Conservation (phyloP, 495 filamentous ascomycete species). For the Lichina pygmaea region DNA sequence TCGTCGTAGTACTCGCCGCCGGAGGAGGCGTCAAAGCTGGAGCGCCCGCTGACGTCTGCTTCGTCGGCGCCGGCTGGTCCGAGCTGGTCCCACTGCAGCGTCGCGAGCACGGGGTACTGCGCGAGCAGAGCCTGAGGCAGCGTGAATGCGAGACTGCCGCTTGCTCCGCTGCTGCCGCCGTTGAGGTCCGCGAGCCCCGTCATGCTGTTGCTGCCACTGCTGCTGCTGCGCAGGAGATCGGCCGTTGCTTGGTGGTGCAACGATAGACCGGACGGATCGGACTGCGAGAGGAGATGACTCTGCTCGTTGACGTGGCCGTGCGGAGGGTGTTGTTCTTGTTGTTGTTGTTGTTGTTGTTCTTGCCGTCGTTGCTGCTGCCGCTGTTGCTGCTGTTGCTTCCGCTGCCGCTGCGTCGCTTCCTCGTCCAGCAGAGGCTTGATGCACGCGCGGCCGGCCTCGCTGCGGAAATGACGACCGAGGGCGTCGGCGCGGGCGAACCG, state of each 20-base stretch:
- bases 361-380: constrained; percentile 38
- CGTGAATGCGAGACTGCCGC: constrained; percentile 17
- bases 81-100: constrained; percentile 45
- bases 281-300: constrained; percentile 8
- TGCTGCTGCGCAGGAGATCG: too few species aligned
- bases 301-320: constrained; percentile 19
- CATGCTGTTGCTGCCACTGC: too few species aligned
- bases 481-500: constrained; percentile 90
- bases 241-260: background rate
- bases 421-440: constrained; percentile 89
- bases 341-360: constrained; percentile 29
- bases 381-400: constrained; percentile 45
- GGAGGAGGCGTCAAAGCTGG: constrained; percentile 75
- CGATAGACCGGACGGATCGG: background rate
- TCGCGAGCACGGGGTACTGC: constrained; percentile 75
- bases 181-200: too few species aligned
- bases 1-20: constrained; percentile 27
- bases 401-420: constrained; percentile 52
- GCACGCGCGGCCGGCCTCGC: constrained; percentile 82
- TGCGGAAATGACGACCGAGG: constrained; percentile 85
- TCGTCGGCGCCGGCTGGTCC: constrained; percentile 20
- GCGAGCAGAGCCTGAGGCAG: constrained; percentile 68
- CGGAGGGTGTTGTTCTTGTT: constrained; percentile 6
- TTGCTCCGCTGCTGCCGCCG: too few species aligned
- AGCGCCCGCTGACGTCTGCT: constrained; percentile 51